Evolutionary conservation across 805 yeast genomes (phyloP).

Genomic region (Hagleromyces aurorensis): DNA sequence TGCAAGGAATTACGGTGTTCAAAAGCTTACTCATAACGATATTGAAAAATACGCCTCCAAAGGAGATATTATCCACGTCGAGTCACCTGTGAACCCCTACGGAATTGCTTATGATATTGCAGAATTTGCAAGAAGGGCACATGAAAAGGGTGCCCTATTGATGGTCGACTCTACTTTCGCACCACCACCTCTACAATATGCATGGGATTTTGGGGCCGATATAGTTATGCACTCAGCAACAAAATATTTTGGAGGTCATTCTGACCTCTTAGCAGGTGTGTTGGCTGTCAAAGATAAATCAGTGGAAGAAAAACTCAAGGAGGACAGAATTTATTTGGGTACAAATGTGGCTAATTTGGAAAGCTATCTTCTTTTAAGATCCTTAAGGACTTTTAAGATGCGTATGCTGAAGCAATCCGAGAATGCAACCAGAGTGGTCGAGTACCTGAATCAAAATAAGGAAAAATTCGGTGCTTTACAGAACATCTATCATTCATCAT

Average conservation of each 20-base stretch:
- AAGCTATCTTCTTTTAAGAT: conserved; percentile 63
- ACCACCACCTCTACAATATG: conserved; percentile 82
- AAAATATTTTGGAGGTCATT: conserved; percentile 93
- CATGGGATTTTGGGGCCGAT: conserved; percentile 79
- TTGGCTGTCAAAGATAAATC: conserved; percentile 53
- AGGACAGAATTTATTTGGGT: conserved; percentile 67
- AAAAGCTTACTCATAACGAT: conserved; percentile 43
- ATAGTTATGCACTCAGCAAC: conserved; percentile 90
- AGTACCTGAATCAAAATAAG: conserved; percentile 45
- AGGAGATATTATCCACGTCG: conserved; percentile 78
- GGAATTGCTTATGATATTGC: conserved; percentile 59
- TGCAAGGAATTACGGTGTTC: conserved; percentile 50
- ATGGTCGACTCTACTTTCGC: conserved; percentile 86
- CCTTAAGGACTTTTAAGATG: conserved; percentile 71
- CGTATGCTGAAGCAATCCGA: conserved; percentile 60
- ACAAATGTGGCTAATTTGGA: conserved; percentile 76
- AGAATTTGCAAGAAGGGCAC: conserved; percentile 62
- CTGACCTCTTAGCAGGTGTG: conserved; percentile 80
- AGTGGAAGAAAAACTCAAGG: conserved; percentile 39
- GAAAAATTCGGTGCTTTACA: conserved; percentile 38
- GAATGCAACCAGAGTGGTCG: conserved; percentile 55
- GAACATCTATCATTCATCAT: conserved; percentile 60
- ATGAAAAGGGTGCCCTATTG: conserved; percentile 63
- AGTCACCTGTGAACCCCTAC: conserved; percentile 83
- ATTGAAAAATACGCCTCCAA: conserved; percentile 38